Base-by-base conservation (phyloP, 306 rosid species). In the Quillaja saponaria region DNA sequence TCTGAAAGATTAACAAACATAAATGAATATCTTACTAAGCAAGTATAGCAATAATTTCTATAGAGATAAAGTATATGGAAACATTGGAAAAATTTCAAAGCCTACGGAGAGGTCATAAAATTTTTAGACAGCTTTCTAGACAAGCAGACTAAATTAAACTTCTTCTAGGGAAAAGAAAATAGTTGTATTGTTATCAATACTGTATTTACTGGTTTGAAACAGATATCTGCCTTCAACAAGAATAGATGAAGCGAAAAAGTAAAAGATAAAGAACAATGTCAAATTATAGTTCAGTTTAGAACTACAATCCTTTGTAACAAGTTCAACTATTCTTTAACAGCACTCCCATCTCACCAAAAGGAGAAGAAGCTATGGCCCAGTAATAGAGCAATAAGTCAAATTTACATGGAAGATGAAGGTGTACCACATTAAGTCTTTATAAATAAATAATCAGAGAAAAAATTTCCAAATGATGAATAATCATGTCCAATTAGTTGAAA, bases 1-100 rank as follows among this genome's bases (percentile, higher is more conserved):
- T 86, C 98, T 92, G 96, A 73, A 86, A 80, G 66, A 64, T 82
- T 64, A 73, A 80, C 31, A 46, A 48, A 66, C 59, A 56, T 41
- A 58, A 71, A 80, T 79, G 72, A 81, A 70, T 33, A 63, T 55
- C 74, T 70, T 75, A 67, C 58, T 34, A 14, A 9, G 49, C 34
- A 52, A 57, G 55, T 48, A 28, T 38, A 78, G 15, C 8, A 57
- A 13, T 28, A 45, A 6, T 39, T 21, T 15, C 63, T 55, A 49
- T 47, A 31, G 31, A 14, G 42, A 60, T 12, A 19, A 57, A 19
- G 18, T 28, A 31, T 64, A 61, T 55, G 40, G 35, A 40, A 21
- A 7, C 35, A 10, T 28, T 6, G 28, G 28, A 74, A 34, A 58
- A 67, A 20, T 25, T 47, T 46, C 45, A 15, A 61, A 44, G 41